phyloP scores from a whole-genome alignment of 371 early-diverging fungal genomes.

The Haplosporangium sp. region DNA sequence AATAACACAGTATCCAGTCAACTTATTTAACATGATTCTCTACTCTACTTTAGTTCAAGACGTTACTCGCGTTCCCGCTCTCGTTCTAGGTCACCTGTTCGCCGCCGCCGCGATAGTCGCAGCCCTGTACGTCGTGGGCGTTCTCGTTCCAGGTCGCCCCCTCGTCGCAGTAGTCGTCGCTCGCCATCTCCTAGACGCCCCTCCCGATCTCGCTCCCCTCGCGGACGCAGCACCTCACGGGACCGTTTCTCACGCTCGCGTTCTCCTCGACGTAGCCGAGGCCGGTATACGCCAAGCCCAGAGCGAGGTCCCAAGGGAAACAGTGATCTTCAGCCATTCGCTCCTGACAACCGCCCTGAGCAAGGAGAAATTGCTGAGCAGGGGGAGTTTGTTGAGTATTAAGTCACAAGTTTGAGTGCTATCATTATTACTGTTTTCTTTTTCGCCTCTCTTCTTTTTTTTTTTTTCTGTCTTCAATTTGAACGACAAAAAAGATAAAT shows the following conservation, averaged over 20 bases:
- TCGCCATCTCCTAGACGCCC: conserved; percentile 36
- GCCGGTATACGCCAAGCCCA: conserved; percentile 11
- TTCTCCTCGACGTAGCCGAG: conserved; percentile 14
- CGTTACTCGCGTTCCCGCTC: conserved; percentile 51
- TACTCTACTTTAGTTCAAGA: conserved; percentile 15
- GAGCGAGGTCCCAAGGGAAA: conserved; percentile 11
- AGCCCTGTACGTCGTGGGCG: conserved; percentile 40
- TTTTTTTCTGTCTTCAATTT: no score
- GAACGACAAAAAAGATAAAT: no score
- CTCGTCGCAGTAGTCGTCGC: conserved; percentile 39
- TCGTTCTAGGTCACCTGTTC: conserved; percentile 26
- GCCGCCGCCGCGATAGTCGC: conserved; percentile 37
- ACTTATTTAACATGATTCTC: background rate
- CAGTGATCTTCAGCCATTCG: background rate
- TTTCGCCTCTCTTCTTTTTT: no score
- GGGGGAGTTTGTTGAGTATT: conserved; percentile 4
- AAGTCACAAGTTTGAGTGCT: background rate
- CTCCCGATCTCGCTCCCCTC: conserved; percentile 24
- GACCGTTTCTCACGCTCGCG: conserved; percentile 18
- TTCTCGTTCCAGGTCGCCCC: conserved; percentile 37
- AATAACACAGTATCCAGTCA: background rate
- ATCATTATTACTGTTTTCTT: background rate
- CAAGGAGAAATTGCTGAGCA: conserved; percentile 23
- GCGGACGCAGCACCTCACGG: conserved; percentile 20
- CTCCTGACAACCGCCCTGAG: conserved; percentile 1